phyloP scores from a whole-genome alignment of 306 rosid species.

The Spatholobus suberectus region DNA sequence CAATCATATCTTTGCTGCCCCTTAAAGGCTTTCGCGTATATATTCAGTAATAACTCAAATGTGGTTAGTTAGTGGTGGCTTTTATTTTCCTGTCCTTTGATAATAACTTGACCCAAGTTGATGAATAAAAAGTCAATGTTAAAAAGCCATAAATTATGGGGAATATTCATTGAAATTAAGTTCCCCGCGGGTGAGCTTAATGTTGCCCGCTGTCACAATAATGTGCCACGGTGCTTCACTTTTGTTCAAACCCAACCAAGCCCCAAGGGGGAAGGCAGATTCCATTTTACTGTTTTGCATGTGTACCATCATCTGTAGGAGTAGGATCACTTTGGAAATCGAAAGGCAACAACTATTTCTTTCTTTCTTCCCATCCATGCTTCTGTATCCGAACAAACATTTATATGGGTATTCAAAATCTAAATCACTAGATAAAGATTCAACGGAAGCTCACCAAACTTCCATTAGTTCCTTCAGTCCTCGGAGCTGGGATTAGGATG shows the following conservation, averaged over 20 bases:
- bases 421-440: neutral
- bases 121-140: conserved; percentile 13
- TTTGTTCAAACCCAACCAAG: neutral
- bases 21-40: neutral
- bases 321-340: neutral
- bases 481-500: too few species aligned
- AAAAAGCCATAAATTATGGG: conserved; percentile 38
- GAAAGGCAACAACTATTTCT: neutral
- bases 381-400: neutral
- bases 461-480: too few species aligned
- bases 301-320: neutral
- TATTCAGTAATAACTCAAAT: neutral
- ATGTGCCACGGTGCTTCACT: neutral
- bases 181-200: neutral
- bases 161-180: neutral
- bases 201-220: neutral
- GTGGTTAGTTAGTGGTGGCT: neutral
- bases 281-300: conserved; percentile 13
- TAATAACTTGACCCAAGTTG: conserved; percentile 15
- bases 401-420: neutral
- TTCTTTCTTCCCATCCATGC: neutral
- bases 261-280: neutral
- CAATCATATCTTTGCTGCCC: neutral
- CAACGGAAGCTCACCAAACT: neutral
- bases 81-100: neutral